Evolutionary conservation across 208 protist genomes (phyloP), one percentile per base, ranked within the genome.

Genomic region (Crithidia thermophila): DNA sequence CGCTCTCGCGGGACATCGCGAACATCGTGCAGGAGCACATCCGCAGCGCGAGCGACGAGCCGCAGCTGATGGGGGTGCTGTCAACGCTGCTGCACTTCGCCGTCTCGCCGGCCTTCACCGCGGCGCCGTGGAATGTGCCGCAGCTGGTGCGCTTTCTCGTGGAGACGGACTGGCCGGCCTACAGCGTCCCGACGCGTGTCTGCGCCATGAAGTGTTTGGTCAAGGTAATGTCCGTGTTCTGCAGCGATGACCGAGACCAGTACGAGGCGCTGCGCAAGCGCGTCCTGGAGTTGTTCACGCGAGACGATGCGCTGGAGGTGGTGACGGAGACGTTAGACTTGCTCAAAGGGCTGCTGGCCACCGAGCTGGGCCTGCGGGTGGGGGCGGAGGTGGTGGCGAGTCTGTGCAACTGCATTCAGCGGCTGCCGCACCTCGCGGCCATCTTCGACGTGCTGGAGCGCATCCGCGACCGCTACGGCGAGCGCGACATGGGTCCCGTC

Each of bases 401-500:
- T 11, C 21, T 90, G 9, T 72, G 70, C 18, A 49, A 67, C 4
- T 85, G 79, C 52, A 82, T 90, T 28, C 56, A 84, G 25, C 81
- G 76, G 9, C 56, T 85, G 30, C 82, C 85, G 2, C 72, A 85
- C 72, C 60, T 79, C 21, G 75, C 77, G 2, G 33, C 72, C 45
- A 72, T 90, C 25, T 92, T 90, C 59, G 75, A 87, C 18, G 60
- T 89, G 6, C 51, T 95, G 8, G 80, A 84, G 71, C 46, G 42
- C 46, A 67, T 95, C 47, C 80, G 83, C 16, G 42, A 63, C 14
- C 70, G 72, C 13, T 91, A 83, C 72, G 85, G 87, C 7, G 81
- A 93, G 33, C 39, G 46, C 0, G 61, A 61, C 40, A 62, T 91
- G 50, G 21, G 18, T 2, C 67, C 74, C 8, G 87, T 93, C 52